Percentiles rank a stretch among this genome's conserved stretches.
These are phyloP conservation scores for Phytophthora melonis DNA, from an alignment of 352 stramenopile species.

Conservation along the genomic window DNA sequence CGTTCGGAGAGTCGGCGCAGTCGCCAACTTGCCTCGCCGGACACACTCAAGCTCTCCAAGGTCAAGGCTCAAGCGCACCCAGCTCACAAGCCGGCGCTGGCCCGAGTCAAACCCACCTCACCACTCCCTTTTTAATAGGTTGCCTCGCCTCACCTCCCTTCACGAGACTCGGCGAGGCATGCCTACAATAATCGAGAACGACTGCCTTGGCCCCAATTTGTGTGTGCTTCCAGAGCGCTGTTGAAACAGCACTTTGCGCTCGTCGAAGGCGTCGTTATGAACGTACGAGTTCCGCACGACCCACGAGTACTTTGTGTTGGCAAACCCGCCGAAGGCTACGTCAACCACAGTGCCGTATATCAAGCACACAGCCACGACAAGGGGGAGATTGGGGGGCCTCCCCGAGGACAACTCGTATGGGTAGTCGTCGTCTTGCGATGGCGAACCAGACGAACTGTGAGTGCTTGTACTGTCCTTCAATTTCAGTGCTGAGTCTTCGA, in stretches of 20 bases:
- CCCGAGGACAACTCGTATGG: constrained; percentile 23
- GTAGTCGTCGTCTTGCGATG: constrained; percentile 32
- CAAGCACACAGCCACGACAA: constrained; percentile 40
- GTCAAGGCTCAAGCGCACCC: no score
- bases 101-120: no score
- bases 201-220: no score
- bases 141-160: no score
- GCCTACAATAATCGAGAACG: no score
- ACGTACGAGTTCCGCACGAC: constrained; percentile 45
- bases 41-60: no score
- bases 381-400: constrained; percentile 35
- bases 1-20: no score
- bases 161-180: no score
- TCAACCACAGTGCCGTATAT: constrained; percentile 51
- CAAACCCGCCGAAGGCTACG: constrained; percentile 37
- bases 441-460: constrained; percentile 46
- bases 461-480: constrained; percentile 37
- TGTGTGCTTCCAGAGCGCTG: not conserved
- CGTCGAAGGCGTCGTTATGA: constrained; percentile 43
- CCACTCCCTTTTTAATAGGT: no score
- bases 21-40: no score
- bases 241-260: constrained; percentile 38
- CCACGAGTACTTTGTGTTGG: constrained; percentile 38
- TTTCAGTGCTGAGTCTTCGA: constrained; percentile 12
- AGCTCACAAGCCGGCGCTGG: no score